phyloP scores from a whole-genome alignment of 805 yeast species.

The Sugiyamaella boreocaroliniensis region DNA sequence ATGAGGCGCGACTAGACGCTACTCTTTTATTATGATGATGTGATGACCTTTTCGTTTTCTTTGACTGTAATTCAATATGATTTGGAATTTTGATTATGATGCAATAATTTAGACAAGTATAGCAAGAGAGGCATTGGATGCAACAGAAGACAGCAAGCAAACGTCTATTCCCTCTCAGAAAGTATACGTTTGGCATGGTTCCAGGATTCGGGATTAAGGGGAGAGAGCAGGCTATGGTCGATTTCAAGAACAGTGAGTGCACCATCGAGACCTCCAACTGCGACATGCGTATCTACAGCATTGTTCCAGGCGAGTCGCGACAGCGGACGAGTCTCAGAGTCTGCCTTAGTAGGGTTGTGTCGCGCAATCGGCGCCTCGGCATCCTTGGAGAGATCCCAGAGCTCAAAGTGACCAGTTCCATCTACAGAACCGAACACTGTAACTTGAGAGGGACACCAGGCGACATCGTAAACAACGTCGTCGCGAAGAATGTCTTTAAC shows the following conservation, averaged over 20 bases:
- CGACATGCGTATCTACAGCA: conserved; percentile 20
- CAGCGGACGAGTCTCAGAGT: conserved; percentile 20
- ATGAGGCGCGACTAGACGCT: conserved; percentile 23
- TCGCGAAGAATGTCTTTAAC: conserved; percentile 22
- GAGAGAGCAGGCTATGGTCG: conserved; percentile 3
- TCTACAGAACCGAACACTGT: conserved; percentile 33
- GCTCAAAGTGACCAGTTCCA: conserved; percentile 29
- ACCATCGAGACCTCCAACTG: conserved; percentile 32
- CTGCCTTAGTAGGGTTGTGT: conserved; percentile 12
- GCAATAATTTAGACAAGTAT: too few relatives aligned
- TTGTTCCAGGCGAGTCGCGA: conserved; percentile 30
- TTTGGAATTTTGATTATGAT: too few relatives aligned
- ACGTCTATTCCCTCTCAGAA: not conserved
- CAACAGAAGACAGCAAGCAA: not conserved
- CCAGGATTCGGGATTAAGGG: conserved; percentile 14
- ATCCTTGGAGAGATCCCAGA: conserved; percentile 35
- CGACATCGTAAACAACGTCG: conserved; percentile 32
- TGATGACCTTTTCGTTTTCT: not conserved
- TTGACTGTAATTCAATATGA: not conserved
- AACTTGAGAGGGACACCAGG: conserved; percentile 33
- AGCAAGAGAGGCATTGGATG: too few relatives aligned
- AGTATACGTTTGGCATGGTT: conserved; percentile 7
- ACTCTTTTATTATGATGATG: not conserved
- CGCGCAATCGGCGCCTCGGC: conserved; percentile 26
- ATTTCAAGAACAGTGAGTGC: conserved; percentile 28